A percentile compares a stretch with the other conserved stretches of the same genome.
phyloP scores from a whole-genome alignment of 805 yeast species.

The Clavispora vitiphila region DNA sequence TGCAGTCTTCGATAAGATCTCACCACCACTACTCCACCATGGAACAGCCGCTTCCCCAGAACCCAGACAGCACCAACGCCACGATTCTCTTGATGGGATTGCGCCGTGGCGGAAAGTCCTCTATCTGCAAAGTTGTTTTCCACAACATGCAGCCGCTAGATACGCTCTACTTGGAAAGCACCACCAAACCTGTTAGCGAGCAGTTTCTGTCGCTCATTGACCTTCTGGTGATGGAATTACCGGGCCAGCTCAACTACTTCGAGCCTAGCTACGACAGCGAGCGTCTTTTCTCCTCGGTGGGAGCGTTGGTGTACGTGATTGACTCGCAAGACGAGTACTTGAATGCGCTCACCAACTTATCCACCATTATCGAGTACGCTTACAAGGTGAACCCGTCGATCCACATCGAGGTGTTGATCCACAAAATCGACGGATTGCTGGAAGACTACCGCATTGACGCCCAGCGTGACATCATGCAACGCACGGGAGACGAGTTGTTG shows the following conservation, averaged over 20 bases:
- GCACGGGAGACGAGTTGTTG: constrained; percentile 87
- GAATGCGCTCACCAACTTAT: constrained; percentile 83
- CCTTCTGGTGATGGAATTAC: constrained; percentile 86
- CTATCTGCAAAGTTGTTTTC: constrained; percentile 92
- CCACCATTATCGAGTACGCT: constrained; percentile 84
- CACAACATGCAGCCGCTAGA: constrained; percentile 96
- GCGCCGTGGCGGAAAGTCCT: constrained; percentile 87
- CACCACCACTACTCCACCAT: background rate
- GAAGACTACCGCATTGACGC: constrained; percentile 94
- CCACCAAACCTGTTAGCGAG: constrained; percentile 84
- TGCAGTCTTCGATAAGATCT: background rate
- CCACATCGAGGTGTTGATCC: constrained; percentile 88
- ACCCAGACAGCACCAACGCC: constrained; percentile 58
- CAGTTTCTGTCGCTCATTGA: constrained; percentile 80
- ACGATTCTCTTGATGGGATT: constrained; percentile 85
- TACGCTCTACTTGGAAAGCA: constrained; percentile 83
- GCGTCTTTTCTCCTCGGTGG: constrained; percentile 71
- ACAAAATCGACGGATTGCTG: constrained; percentile 90
- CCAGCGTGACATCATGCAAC: constrained; percentile 92
- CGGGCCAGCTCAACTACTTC: constrained; percentile 87
- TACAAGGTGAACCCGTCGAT: constrained; percentile 77
- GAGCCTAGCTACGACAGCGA: constrained; percentile 82
- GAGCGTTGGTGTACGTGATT: constrained; percentile 89
- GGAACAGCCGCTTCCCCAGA: constrained; percentile 8
- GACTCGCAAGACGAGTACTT: constrained; percentile 95